Evolutionary conservation across 352 stramenopile genomes (phyloP).

Genomic region (Elongisporangium anandrum): DNA sequence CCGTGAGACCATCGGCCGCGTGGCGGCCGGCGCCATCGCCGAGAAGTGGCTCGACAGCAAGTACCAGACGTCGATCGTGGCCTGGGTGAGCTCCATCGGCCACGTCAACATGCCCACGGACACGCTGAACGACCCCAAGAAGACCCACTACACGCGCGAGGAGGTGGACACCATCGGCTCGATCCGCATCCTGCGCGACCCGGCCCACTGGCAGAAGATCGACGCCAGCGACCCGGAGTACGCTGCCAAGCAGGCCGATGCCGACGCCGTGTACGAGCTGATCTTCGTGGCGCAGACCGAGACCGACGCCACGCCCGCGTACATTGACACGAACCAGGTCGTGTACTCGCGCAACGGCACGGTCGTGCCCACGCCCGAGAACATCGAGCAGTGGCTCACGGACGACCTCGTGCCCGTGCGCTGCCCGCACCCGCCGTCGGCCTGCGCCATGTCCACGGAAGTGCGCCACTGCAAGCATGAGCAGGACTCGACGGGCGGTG

Average conservation of each 20-base stretch:
- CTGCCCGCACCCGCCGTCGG: slow-evolving; percentile 91
- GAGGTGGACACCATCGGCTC: slow-evolving; percentile 80
- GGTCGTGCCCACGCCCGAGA: slow-evolving; percentile 43
- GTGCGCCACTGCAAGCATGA: slow-evolving; percentile 92
- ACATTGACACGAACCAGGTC: slow-evolving; percentile 93
- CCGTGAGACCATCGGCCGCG: slow-evolving; percentile 97
- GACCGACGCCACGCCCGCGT: slow-evolving; percentile 65
- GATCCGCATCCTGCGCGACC: slow-evolving; percentile 76
- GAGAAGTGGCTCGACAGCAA: slow-evolving; percentile 94
- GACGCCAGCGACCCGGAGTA: slow-evolving; percentile 22
- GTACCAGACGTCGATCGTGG: slow-evolving; percentile 88
- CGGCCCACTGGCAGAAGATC: slow-evolving; percentile 53
- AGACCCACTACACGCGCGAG: slow-evolving; percentile 69
- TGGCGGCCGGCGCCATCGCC: slow-evolving; percentile 95
- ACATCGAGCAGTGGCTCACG: slow-evolving; percentile 63
- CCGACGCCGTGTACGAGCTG: slow-evolving; percentile 67
- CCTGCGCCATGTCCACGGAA: slow-evolving; percentile 93
- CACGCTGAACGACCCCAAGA: slow-evolving; percentile 59
- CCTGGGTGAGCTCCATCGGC: slow-evolving; percentile 87
- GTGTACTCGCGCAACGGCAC: slow-evolving; percentile 85
- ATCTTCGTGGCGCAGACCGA: slow-evolving; percentile 61
- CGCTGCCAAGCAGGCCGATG: slow-evolving; percentile 42
- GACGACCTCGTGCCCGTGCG: slow-evolving; percentile 90
- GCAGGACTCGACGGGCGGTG: slow-evolving; percentile 90
- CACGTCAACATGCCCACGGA: slow-evolving; percentile 79